Conservation (phyloP, 345 rosid species). For the Cardamine resedifolia region DNA sequence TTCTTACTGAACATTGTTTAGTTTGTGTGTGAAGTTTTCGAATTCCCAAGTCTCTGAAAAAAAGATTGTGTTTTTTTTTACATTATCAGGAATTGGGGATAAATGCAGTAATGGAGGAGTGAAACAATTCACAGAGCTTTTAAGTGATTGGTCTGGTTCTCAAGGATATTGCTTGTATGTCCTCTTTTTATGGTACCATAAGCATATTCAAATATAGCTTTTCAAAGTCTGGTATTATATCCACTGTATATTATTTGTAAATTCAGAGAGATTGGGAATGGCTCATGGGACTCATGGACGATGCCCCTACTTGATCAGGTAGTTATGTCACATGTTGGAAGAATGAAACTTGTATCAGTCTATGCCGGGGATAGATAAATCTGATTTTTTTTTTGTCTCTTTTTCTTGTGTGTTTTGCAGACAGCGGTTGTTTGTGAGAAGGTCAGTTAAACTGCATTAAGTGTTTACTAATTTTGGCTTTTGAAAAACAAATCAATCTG, state of each 20-base stretch:
- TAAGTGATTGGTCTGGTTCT: conserved; percentile 74
- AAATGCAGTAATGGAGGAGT: conserved; percentile 63
- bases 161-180: conserved; percentile 85
- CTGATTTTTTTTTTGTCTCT: background rate
- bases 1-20: background rate
- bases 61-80: background rate
- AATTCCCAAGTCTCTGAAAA: conserved; percentile 5
- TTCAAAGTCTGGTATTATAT: background rate
- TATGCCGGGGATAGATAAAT: background rate
- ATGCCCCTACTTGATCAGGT: conserved; percentile 81
- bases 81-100: conserved; percentile 65
- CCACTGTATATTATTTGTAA: background rate
- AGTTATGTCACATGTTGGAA: conserved; percentile 21
- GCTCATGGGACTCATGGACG: conserved; percentile 92
- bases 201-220: background rate
- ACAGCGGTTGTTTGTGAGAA: conserved; percentile 75
- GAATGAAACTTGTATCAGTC: background rate
- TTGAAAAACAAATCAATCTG: background rate
- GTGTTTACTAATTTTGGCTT: conserved; percentile 2
- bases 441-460: conserved; percentile 46
- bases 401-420: conserved; percentile 49
- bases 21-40: background rate
- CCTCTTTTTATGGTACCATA: background rate
- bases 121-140: conserved; percentile 54
- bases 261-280: conserved; percentile 83